Conservation (phyloP, 768 basidiomycete genomes). For the Collybia sordida region DNA sequence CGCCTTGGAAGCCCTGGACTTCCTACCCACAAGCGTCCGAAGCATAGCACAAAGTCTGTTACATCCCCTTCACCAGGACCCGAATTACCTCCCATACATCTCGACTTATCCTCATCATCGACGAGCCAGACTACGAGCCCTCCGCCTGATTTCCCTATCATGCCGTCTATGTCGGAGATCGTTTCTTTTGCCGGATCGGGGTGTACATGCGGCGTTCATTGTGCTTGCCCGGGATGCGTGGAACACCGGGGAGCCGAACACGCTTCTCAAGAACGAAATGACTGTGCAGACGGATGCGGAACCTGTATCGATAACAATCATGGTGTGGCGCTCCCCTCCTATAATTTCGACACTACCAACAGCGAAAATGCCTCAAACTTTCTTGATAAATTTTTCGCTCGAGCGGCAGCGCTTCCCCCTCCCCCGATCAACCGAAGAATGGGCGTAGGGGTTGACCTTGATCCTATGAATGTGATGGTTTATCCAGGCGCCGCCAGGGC, state of each 20-base stretch:
- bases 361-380: conserved; percentile 24
- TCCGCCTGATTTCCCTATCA: conserved; percentile 50
- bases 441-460: conserved; percentile 35
- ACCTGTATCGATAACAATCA: conserved; percentile 58
- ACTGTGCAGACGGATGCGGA: conserved; percentile 55
- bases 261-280: conserved; percentile 42
- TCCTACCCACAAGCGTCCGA: conserved; percentile 31
- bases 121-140: conserved; percentile 10
- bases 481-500: conserved; percentile 38
- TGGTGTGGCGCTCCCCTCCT: conserved; percentile 42
- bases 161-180: conserved; percentile 61
- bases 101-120: conserved; percentile 22
- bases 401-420: conserved; percentile 67
- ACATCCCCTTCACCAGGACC: conserved; percentile 25
- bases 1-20: conserved; percentile 28
- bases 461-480: conserved; percentile 51
- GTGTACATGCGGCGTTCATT: conserved; percentile 69
- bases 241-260: conserved; percentile 62
- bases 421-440: conserved; percentile 46
- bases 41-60: conserved; percentile 17
- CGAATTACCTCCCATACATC: conserved; percentile 51
- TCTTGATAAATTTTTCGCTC: conserved; percentile 66
- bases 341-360: conserved; percentile 4
- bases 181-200: conserved; percentile 63
- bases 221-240: conserved; percentile 72